phyloP scores from a whole-genome alignment of 768 basidiomycete genomes.

The Hygrocybe punicea region DNA sequence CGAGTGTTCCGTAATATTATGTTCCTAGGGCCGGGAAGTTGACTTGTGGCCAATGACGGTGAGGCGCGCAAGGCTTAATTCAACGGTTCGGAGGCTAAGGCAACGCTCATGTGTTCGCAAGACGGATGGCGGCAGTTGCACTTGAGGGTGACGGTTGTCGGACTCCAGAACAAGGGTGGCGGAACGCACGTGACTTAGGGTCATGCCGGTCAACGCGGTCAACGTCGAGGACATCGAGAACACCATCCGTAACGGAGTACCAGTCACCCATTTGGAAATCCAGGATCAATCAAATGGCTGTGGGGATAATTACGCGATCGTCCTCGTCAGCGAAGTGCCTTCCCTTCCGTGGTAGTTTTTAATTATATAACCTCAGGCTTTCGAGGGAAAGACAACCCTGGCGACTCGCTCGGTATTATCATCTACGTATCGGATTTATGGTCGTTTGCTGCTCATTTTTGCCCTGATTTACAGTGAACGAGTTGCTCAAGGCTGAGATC shows the following conservation, averaged over 20 bases:
- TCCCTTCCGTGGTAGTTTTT: not conserved
- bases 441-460: not conserved
- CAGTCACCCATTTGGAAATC: slow-evolving; percentile 66
- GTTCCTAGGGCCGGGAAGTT: too few species aligned
- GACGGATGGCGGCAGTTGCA: too few species aligned
- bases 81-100: too few species aligned
- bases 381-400: slow-evolving; percentile 80
- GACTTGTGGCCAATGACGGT: too few species aligned
- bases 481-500: slow-evolving; percentile 69
- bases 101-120: too few species aligned
- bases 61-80: too few species aligned
- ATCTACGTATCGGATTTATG: slow-evolving; percentile 16
- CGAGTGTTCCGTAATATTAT: too few species aligned
- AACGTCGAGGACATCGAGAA: slow-evolving; percentile 53
- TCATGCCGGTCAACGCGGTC: too few species aligned
- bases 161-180: too few species aligned
- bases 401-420: slow-evolving; percentile 57
- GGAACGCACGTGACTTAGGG: too few species aligned
- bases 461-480: slow-evolving; percentile 55
- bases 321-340: slow-evolving; percentile 73
- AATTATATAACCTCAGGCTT: too few species aligned
- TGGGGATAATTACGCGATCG: slow-evolving; percentile 70
- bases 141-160: too few species aligned
- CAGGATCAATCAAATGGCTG: slow-evolving; percentile 78
- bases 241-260: slow-evolving; percentile 60